Percentiles rank a stretch among this genome's conserved stretches.
Conservation (phyloP, 208 protist species). For the Crithidia bombi region DNA sequence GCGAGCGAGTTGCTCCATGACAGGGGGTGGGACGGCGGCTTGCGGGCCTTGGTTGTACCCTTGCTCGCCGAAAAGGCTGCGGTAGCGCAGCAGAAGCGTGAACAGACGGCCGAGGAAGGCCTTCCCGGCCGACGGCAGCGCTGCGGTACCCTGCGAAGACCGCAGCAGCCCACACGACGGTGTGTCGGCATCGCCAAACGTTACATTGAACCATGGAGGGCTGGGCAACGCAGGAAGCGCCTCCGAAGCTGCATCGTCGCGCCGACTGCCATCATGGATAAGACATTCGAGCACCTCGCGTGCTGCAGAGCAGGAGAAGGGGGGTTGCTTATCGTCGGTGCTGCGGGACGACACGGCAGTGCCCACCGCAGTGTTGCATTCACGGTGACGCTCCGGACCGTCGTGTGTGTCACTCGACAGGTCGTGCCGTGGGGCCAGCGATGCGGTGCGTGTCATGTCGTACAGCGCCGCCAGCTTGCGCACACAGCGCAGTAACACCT, state of each 20-base stretch:
- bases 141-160: no score
- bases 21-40: constrained; percentile 57
- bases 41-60: constrained; percentile 81
- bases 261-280: no score
- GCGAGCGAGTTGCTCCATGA: constrained; percentile 48
- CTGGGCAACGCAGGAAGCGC: not conserved
- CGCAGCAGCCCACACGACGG: not conserved
- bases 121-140: not conserved
- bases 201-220: not conserved
- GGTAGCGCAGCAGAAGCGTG: constrained; percentile 64
- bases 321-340: no score
- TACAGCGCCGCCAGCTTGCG: constrained; percentile 44
- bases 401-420: not conserved
- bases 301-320: not conserved
- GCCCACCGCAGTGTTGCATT: not conserved
- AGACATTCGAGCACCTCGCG: not conserved
- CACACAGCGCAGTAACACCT: constrained; percentile 37
- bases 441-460: constrained; percentile 10
- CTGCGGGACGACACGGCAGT: not conserved
- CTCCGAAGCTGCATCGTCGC: not conserved
- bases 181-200: not conserved
- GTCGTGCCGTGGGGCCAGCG: not conserved
- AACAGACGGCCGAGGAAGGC: constrained; percentile 53
- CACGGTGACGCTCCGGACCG: not conserved
- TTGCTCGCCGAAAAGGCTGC: constrained; percentile 50